A percentile compares a stretch with the other conserved stretches of the same genome.
Conservation (phyloP, 768 basidiomycete species). For the Termitomyces sp. region DNA sequence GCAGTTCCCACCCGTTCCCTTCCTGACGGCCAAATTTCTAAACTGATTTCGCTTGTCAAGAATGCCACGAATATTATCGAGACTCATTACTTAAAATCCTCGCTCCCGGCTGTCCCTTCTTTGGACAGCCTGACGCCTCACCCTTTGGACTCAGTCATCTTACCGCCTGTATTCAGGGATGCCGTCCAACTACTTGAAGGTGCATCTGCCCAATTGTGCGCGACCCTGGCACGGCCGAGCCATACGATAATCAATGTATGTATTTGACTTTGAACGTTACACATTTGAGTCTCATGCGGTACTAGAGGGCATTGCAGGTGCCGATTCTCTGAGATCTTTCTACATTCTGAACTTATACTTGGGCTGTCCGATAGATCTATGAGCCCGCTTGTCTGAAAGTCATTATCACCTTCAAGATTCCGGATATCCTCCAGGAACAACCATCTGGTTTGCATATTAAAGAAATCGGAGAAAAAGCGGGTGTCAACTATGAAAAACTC, state of each 20-base stretch:
- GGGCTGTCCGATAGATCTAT: conserved; percentile 14
- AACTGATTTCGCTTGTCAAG: conserved; percentile 12
- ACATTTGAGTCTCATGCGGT: background rate
- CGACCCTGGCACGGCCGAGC: conserved; percentile 18
- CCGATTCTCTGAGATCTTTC: background rate
- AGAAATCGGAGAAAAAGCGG: conserved; percentile 15
- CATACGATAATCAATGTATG: conserved; percentile 19
- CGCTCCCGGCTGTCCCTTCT: conserved; percentile 11
- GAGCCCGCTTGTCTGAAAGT: conserved; percentile 29
- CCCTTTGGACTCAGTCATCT: conserved; percentile 16
- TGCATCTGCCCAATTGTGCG: conserved; percentile 21
- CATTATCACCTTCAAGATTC: conserved; percentile 26
- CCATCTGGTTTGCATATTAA: conserved; percentile 23
- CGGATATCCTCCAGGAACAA: conserved; percentile 30
- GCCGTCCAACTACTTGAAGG: conserved; percentile 22
- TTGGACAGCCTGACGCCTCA: conserved; percentile 16
- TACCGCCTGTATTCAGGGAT: conserved; percentile 12
- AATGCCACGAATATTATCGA: conserved; percentile 13
- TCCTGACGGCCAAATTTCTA: conserved; percentile 7
- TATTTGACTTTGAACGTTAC: background rate
- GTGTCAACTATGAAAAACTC: conserved; percentile 29
- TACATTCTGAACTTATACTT: background rate
- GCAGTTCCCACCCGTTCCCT: background rate
- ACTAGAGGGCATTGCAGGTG: conserved; percentile 5
- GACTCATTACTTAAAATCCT: conserved; percentile 8